Conservation (phyloP, 1,284 basidiomycete species). For the Microbotryum silenes-acaulis region DNA sequence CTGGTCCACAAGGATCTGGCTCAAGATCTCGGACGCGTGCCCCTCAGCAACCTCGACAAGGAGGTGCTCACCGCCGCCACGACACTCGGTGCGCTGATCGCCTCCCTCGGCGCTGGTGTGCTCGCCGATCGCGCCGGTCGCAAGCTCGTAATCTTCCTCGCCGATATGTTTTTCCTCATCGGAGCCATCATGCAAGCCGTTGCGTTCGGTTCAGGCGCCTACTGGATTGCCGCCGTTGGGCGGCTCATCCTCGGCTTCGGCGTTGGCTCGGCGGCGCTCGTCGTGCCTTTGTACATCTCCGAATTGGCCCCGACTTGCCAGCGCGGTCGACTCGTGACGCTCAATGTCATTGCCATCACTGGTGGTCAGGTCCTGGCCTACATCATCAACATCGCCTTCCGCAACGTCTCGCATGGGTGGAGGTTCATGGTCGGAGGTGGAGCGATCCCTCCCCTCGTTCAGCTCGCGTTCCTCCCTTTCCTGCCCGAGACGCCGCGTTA, state of each 20-base stretch:
- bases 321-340: constrained; percentile 63
- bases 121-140: constrained; percentile 40
- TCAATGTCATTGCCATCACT: constrained; percentile 40
- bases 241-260: constrained; percentile 62
- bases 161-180: constrained; percentile 65
- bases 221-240: constrained; percentile 62
- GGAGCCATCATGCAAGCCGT: constrained; percentile 59
- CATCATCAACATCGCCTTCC: constrained; percentile 51
- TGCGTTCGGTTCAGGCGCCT: constrained; percentile 52
- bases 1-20: constrained; percentile 28
- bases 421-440: constrained; percentile 60
- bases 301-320: constrained; percentile 66
- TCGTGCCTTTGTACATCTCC: constrained; percentile 58
- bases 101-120: constrained; percentile 61
- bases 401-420: constrained; percentile 59
- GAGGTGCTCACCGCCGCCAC: constrained; percentile 56
- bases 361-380: constrained; percentile 39
- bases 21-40: constrained; percentile 13
- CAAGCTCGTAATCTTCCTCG: constrained; percentile 54
- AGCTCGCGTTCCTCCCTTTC: constrained; percentile 55
- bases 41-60: constrained; percentile 21
- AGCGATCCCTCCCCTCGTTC: constrained; percentile 44
- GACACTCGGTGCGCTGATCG: constrained; percentile 67
- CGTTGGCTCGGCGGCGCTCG: constrained; percentile 38
- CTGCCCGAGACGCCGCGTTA: constrained; percentile 73